Percentiles rank a stretch among this genome's conserved stretches.
These are phyloP conservation scores for Boehmeria nivea DNA, from an alignment of 306 rosid genomes.

Conservation along the genomic window DNA sequence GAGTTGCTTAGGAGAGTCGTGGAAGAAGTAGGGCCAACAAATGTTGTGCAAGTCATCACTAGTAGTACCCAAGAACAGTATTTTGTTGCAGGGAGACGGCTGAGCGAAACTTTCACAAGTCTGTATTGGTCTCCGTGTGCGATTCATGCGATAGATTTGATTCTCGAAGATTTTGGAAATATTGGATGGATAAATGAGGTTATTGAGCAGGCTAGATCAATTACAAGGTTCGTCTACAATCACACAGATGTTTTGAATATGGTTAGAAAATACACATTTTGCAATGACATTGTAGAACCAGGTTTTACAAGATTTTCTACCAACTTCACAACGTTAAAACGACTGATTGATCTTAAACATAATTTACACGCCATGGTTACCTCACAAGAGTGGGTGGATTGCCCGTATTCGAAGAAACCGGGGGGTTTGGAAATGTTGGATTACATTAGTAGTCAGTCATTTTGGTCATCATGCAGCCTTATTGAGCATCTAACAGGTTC, in stretches of 20 bases:
- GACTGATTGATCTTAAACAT: conserved; percentile 74
- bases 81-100: conserved; percentile 53
- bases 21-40: conserved; percentile 69
- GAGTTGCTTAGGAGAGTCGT: conserved; percentile 63
- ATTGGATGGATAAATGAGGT: conserved; percentile 62
- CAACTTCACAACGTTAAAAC: conserved; percentile 62
- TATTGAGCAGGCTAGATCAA: conserved; percentile 69
- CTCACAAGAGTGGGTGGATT: conserved; percentile 87
- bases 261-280: conserved; percentile 65
- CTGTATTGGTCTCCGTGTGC: conserved; percentile 84
- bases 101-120: conserved; percentile 62
- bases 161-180: conserved; percentile 71
- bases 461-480: conserved; percentile 81
- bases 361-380: conserved; percentile 76
- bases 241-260: conserved; percentile 60
- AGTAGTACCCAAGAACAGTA: conserved; percentile 52
- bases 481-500: conserved; percentile 62
- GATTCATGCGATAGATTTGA: conserved; percentile 51
- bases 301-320: conserved; percentile 51
- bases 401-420: conserved; percentile 67
- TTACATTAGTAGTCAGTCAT: conserved; percentile 53
- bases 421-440: conserved; percentile 83
- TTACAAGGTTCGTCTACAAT: conserved; percentile 79
- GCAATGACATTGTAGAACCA: conserved; percentile 73
- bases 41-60: conserved; percentile 83